These are phyloP conservation scores for Sporothrix luriei DNA, from an alignment of 2,329 filamentous ascomycete genomes.

Conservation along the genomic window DNA sequence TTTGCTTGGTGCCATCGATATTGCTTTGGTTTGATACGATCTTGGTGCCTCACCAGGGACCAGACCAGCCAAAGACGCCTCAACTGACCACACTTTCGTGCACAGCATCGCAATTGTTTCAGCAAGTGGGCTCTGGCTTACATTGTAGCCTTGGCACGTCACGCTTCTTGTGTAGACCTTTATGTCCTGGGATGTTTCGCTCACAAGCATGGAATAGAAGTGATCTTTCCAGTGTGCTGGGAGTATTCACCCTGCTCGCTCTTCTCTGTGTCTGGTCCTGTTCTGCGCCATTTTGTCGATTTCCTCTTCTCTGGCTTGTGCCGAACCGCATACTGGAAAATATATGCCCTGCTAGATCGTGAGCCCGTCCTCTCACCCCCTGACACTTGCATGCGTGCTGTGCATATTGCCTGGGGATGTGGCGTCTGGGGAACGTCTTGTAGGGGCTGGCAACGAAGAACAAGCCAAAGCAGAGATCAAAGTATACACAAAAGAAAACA, in stretches of 20 bases:
- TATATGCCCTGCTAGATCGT: conserved; percentile 1
- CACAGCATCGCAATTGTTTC: not conserved
- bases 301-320: not conserved
- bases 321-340: not conserved
- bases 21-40: not conserved
- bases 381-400: not conserved
- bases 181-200: not conserved
- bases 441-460: not conserved
- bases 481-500: not conserved
- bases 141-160: conserved; percentile 2
- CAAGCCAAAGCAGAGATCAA: not conserved
- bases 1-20: no score
- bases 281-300: not conserved
- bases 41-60: not conserved
- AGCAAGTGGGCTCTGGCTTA: not conserved
- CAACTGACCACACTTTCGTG: not conserved
- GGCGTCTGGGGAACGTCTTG: conserved; percentile 17
- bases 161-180: not conserved
- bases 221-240: not conserved
- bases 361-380: not conserved
- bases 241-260: not conserved
- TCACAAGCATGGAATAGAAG: no score
- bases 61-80: not conserved
- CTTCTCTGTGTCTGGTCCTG: not conserved
- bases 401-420: conserved; percentile 24